These are phyloP conservation scores for Arthrinium phaeospermum DNA, from an alignment of 2,329 filamentous ascomycete genomes.

Conservation along the genomic window DNA sequence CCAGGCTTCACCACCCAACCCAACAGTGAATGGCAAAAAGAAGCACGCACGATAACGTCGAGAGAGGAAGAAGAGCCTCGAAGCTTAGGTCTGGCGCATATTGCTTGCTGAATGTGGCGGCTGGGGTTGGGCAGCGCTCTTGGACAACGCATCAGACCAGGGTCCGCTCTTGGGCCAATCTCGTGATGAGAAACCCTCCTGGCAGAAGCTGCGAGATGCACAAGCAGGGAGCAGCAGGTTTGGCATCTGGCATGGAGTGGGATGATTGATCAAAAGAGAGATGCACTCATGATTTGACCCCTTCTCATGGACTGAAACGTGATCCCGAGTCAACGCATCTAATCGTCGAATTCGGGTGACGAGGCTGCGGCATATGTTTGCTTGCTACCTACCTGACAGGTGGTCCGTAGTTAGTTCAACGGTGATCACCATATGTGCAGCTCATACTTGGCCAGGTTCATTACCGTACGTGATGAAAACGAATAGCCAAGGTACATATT, in stretches of 20 bases:
- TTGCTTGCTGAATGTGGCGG: constrained; percentile 9
- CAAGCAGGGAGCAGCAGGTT: constrained; percentile 21
- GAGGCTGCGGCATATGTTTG: neutral
- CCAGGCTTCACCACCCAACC: neutral
- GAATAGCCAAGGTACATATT: neutral
- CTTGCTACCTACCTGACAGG: neutral
- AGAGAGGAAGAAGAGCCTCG: neutral
- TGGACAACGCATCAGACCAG: constrained; percentile 19
- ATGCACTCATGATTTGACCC: constrained; percentile 9
- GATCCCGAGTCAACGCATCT: neutral
- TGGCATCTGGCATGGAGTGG: constrained; percentile 10
- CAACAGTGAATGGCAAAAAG: neutral
- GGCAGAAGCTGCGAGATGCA: constrained; percentile 23
- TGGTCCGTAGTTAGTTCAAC: neutral
- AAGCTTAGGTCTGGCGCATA: neutral
- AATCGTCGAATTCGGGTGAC: neutral
- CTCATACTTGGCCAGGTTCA: neutral
- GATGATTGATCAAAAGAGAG: constrained; percentile 7
- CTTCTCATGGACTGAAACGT: neutral
- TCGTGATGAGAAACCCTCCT: constrained; percentile 13
- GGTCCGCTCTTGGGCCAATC: constrained; percentile 19
- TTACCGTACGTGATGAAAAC: neutral
- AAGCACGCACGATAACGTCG: neutral
- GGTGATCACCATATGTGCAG: neutral
- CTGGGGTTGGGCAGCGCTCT: constrained; percentile 19